phyloP scores from a whole-genome alignment of 108 stramenopile genomes.

The Skeletonema tropicum region DNA sequence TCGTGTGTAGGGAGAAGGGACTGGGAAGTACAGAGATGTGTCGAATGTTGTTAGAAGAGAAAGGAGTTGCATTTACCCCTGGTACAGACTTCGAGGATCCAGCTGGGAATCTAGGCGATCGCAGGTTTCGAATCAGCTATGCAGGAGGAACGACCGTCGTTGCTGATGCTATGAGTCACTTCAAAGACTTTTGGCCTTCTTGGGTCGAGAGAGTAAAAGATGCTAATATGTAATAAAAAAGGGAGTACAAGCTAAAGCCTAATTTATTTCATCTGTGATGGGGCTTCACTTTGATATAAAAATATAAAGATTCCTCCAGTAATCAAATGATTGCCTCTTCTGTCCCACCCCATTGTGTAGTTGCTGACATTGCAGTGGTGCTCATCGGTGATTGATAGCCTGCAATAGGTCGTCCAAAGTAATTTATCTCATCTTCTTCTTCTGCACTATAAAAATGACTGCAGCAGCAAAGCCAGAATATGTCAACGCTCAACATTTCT shows the following conservation, averaged over 20 bases:
- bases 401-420: conserved; percentile 13
- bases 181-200: conserved; percentile 68
- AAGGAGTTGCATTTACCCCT: conserved; percentile 87
- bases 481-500: conserved; percentile 50
- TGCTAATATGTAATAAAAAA: background rate
- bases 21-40: conserved; percentile 76
- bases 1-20: conserved; percentile 46
- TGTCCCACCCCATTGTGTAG: conserved; percentile 42
- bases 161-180: conserved; percentile 66
- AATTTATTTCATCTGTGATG: background rate
- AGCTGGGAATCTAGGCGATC: conserved; percentile 59
- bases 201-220: conserved; percentile 52
- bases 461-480: conserved; percentile 40
- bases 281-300: too few species aligned
- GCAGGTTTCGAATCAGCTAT: conserved; percentile 87
- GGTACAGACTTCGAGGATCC: conserved; percentile 94
- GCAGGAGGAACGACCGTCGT: conserved; percentile 78
- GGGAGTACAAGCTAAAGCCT: too few species aligned
- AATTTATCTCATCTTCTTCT: conserved; percentile 63
- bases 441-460: conserved; percentile 76
- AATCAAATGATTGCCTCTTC: conserved; percentile 40
- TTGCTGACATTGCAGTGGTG: conserved; percentile 29
- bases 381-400: conserved; percentile 38
- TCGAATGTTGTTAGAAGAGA: conserved; percentile 66
- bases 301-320: too few species aligned